Base-by-base conservation (phyloP, 352 stramenopile genomes). In the Pythium aquatile region DNA sequence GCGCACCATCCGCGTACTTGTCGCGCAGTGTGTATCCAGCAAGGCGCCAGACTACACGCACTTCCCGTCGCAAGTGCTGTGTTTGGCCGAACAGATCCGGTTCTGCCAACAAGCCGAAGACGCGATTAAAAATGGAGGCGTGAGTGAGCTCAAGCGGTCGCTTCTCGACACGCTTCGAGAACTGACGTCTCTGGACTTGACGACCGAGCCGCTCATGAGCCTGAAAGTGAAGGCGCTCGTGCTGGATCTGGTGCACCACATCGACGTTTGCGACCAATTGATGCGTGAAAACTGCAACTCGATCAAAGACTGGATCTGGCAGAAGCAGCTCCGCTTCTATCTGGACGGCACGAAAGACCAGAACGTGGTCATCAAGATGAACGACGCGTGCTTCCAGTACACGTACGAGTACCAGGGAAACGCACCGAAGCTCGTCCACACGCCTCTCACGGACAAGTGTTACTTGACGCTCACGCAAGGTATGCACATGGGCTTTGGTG, bases 141-240 rank as follows among this genome's bases (percentile, higher is more conserved):
- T 97, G 6, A 55, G 47, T 3, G 78, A 93, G 2, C 75, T 98
- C 46, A 88, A 94, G 46, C 74, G 78, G 20, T 66, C 68, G 20
- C 57, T 75, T 2, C 78, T 83, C 30, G 83, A 94, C 9, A 93
- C 85, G 0, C 52, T 94, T 32, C 72, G 82, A 2, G 81, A 91
- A 61, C 65, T 94, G 2, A 93, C 85, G 32, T 87, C 80, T 7
- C 69, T 97, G 33, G 94, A 98, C 54, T 69, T 98, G 29, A 94
- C 84, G 46, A 84, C 78, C 0, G 84, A 97, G 55, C 69, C 86
- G 40, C 78, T 98, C 13, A 91, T 96, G 78, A 93, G 88, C 62
- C 78, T 98, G 44, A 98, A 98, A 58, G 84, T 97, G 14, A 98
- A 98, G 68, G 89, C 87, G 4, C 81, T 99, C 6, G 90, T 99